A percentile compares a stretch with the other conserved stretches of the same genome.
Evolutionary conservation across 139 green algal species (phyloP).

Genomic region (Micractinium sp.): DNA sequence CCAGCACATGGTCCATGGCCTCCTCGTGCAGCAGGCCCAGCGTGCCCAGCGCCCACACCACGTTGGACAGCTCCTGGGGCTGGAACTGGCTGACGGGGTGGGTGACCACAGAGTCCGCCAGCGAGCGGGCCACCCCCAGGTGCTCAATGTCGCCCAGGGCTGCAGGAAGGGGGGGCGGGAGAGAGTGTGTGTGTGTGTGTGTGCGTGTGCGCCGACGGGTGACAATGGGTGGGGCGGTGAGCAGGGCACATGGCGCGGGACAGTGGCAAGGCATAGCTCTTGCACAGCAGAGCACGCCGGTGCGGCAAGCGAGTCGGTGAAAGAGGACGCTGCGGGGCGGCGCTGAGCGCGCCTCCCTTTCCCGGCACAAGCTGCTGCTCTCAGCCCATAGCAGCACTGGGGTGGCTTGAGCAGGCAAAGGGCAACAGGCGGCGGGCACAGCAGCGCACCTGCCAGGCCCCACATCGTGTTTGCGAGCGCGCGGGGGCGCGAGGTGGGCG

Average conservation of each 20-base stretch:
- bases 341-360: too few relatives aligned
- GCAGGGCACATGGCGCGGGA: neutral
- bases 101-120: neutral
- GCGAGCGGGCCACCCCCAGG: neutral
- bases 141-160: constrained; percentile 16
- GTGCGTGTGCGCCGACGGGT: neutral
- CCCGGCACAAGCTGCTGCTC: neutral
- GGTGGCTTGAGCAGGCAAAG: neutral
- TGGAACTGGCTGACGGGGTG: neutral
- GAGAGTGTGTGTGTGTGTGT: neutral
- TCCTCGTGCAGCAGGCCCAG: constrained; percentile 25
- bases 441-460: constrained; percentile 34
- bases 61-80: constrained; percentile 48
- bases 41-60: constrained; percentile 43
- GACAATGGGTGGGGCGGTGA: neutral
- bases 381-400: neutral
- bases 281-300: neutral
- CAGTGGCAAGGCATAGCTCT: neutral
- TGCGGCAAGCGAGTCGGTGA: neutral
- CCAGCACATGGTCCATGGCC: constrained; percentile 29
- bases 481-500: constrained; percentile 59
- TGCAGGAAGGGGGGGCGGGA: neutral
- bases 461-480: constrained; percentile 73
- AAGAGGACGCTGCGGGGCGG: too few relatives aligned
- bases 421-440: too few relatives aligned